phyloP scores from a whole-genome alignment of 495 filamentous ascomycete species.

The Aspergillus kassunensis region DNA sequence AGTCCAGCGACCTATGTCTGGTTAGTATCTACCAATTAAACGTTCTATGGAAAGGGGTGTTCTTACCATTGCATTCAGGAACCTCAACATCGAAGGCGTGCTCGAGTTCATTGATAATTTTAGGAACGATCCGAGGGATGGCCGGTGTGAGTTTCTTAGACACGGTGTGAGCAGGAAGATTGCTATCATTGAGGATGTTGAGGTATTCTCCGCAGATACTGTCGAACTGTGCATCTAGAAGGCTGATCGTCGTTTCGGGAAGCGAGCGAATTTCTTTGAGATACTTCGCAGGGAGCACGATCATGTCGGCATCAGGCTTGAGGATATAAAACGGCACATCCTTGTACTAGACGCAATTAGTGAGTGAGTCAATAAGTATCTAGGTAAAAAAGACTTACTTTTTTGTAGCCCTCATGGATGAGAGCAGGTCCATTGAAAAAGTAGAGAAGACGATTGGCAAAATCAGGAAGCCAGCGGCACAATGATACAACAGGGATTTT shows the following conservation, averaged over 20 bases:
- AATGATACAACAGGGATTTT: conserved; percentile 27
- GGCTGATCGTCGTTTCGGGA: conserved; percentile 20
- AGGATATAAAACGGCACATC: conserved; percentile 27
- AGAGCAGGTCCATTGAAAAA: conserved; percentile 18
- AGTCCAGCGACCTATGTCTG: conserved; percentile 20
- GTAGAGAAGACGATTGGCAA: conserved; percentile 28
- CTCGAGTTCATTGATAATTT: conserved; percentile 26
- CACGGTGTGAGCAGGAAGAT: conserved; percentile 23
- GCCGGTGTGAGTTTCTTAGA: conserved; percentile 24
- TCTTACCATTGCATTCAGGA: conserved; percentile 26
- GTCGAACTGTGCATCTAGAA: conserved; percentile 29
- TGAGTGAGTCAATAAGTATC: not conserved
- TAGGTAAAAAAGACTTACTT: conserved; percentile 13
- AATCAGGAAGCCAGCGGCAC: conserved; percentile 20
- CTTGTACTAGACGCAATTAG: conserved; percentile 21
- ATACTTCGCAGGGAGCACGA: conserved; percentile 31
- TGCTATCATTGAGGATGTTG: conserved; percentile 25
- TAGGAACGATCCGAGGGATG: conserved; percentile 26
- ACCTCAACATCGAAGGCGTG: conserved; percentile 22
- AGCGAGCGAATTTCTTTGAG: conserved; percentile 24
- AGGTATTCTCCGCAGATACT: conserved; percentile 32
- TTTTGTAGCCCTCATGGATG: conserved; percentile 27
- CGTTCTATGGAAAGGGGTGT: not conserved
- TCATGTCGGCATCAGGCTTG: conserved; percentile 32
- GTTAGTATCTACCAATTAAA: not conserved